Base-by-base conservation (phyloP, 495 filamentous ascomycete genomes). In the Daldinia loculata region DNA sequence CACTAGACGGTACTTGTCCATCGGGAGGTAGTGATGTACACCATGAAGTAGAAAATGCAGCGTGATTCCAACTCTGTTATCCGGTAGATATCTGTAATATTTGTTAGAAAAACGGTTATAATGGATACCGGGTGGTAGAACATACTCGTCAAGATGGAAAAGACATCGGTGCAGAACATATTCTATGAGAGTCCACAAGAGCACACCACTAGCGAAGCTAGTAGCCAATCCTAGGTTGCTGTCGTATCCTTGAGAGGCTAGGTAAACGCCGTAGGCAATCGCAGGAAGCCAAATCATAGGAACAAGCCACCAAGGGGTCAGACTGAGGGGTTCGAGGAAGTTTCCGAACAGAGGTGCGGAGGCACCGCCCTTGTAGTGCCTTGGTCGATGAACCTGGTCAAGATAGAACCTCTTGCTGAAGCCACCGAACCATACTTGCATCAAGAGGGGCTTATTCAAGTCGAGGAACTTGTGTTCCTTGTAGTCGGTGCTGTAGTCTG, bases 301-400 rank as follows among this genome's bases (percentile, higher is more conserved):
- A 14, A 98, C 85, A 50, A 95, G 76, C 88, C 90, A 98, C 94
- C 94, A 98, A 6, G 94, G 87, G 7, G 96, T 98, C 82, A 94
- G 92, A 79, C 91, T 93, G 27, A 99, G 82, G 6, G 96, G 96
- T 80, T 99, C 96, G 11, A 99, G 85, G 81, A 98, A 95, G 80
- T 99, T 99, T 45, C 96, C 96, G 80, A 99, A 99, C 30, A 99
- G 80, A 6, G 95, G 96, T 32, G 96, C 95, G 5, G 94, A 97
- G 63, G 89, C 88, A 43, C 95, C 95, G 58, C 93, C 93, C 73
- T 88, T 94, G 86, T 98, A 98, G 82, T 98, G 93, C 62, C 95
- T 89, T 26, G 95, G 95, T 52, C 95, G 89, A 78, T 99, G 96
- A 38, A 99, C 92, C 80, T 99, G 94, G 57, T 97, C 89, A 11